Conservation (phyloP, 2,329 filamentous ascomycete genomes). For the Fusarium concolor region DNA sequence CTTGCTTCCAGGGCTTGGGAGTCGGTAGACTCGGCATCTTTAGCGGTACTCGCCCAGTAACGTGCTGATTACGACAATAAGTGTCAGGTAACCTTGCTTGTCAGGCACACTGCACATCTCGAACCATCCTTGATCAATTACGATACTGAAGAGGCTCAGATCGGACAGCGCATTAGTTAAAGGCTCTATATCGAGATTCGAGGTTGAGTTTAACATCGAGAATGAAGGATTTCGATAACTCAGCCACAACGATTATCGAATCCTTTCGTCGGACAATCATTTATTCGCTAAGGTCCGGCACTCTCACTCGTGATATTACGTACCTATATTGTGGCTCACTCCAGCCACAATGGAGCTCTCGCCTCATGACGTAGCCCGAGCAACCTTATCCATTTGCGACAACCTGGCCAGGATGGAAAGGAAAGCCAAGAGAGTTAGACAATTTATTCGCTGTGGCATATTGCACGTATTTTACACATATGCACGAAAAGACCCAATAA, state of each 20-base stretch:
- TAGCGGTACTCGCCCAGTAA: constrained; percentile 13
- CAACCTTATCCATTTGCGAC: constrained; percentile 5
- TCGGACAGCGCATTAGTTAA: background rate
- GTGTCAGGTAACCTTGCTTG: constrained; percentile 36
- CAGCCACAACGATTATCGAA: constrained; percentile 34
- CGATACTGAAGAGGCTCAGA: constrained; percentile 23
- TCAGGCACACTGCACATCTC: constrained; percentile 17
- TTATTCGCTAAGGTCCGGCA: constrained; percentile 14
- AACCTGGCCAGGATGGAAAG: background rate
- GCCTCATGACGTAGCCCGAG: constrained; percentile 37
- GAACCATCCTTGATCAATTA: background rate
- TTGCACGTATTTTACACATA: background rate
- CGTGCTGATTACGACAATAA: constrained; percentile 31
- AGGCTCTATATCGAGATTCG: constrained; percentile 25
- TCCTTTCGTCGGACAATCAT: constrained; percentile 4
- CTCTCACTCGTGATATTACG: background rate
- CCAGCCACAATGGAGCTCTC: constrained; percentile 23
- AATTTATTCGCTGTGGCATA: background rate
- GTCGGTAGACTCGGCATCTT: constrained; percentile 41
- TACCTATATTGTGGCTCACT: constrained; percentile 28
- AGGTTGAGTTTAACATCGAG: background rate
- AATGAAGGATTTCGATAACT: constrained; percentile 7
- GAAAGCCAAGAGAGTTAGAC: no score
- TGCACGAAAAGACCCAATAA: background rate
- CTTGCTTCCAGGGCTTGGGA: constrained; percentile 16